phyloP scores from a whole-genome alignment of 768 basidiomycete species.

The Auriscalpium vulgare region DNA sequence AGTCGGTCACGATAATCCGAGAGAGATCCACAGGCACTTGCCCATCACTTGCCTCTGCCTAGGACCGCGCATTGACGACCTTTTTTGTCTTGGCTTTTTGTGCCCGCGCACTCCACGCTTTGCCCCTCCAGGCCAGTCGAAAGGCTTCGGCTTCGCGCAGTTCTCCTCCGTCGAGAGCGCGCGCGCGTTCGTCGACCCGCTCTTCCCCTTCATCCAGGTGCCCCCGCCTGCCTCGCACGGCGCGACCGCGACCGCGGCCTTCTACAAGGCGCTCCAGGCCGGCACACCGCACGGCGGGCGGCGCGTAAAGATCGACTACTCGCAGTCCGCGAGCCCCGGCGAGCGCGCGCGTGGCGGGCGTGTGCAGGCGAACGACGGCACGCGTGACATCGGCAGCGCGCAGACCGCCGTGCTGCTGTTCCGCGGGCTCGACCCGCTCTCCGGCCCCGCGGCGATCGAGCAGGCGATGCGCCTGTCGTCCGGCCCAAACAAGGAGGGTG shows the following conservation, averaged over 20 bases:
- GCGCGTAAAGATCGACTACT: conserved; percentile 93
- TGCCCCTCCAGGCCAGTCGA: conserved; percentile 61
- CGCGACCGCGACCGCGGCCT: conserved; percentile 63
- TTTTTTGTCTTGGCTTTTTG: conserved; percentile 27
- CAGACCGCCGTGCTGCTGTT: conserved; percentile 81
- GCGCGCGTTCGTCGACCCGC: conserved; percentile 81
- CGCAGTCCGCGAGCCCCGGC: conserved; percentile 72
- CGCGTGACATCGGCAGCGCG: conserved; percentile 87
- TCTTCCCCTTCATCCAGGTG: conserved; percentile 86
- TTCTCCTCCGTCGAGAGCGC: conserved; percentile 84
- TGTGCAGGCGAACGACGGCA: conserved; percentile 85
- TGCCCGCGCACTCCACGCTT: background rate
- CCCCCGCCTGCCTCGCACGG: conserved; percentile 89
- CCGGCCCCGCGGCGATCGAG: conserved; percentile 81
- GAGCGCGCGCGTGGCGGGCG: conserved; percentile 50
- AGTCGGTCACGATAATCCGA: conserved; percentile 91
- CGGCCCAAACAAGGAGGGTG: conserved; percentile 69
- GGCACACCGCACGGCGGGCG: conserved; percentile 70
- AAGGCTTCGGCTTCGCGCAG: conserved; percentile 96
- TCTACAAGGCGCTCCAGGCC: conserved; percentile 67
- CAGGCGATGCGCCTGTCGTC: conserved; percentile 78
- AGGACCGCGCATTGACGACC: conserved; percentile 66
- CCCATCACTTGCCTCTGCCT: conserved; percentile 64
- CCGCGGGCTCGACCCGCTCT: conserved; percentile 82
- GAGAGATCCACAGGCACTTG: conserved; percentile 95